Evolutionary conservation across 176 grass and related monocot genomes (phyloP), one percentile per base, ranked within the genome.

Genomic region (Triticum urartu): DNA sequence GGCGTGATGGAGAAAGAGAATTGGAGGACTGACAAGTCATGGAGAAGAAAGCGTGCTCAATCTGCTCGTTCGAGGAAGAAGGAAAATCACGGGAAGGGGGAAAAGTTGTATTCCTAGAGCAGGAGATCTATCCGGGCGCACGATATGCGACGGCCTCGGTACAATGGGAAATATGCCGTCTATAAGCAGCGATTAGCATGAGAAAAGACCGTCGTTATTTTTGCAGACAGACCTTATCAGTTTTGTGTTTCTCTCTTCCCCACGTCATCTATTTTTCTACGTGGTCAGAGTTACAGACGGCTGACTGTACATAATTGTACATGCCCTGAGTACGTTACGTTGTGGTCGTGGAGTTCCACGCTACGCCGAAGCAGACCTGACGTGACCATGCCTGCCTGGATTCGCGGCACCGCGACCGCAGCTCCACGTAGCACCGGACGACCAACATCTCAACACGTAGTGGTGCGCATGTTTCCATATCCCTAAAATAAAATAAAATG

Each of bases 301-400:
- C 65, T 34, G 15, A 68, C 28, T 68, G 14, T 28, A 68, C 65
- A 68, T 13, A 15, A 32, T 33, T 68, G 30, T 34, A 18, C 28
- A 34, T 68, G 28, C 28, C 28, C 28, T 30, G 36, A 92, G 84
- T 62, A 80, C 79, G 68, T 87, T 42, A 42, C 40, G 68, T 87
- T 63, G 70, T 92, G 81, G 69, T 47, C 13, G 45, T 13, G 12
- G 45, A 89, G 88, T 66, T 85, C 72, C 39, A 34, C 78, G 62
- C 47, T 79, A 64, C 22, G 22, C 24, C 39, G 58, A 25, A 92
- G 87, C 45, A n/a, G 47, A 11, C 87, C 85, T 10, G 87, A 89
- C 24, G 76, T 81, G 12, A 89, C 61, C 28, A 87, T 50, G 30
- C 42, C 76, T 22, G 85, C 81, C 42, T 87, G 84, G 84, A 92